Percentiles rank a stretch among this genome's conserved stretches.
These are phyloP conservation scores for Aspergillus awamori DNA, from an alignment of 2,329 filamentous ascomycete genomes.

Conservation along the genomic window DNA sequence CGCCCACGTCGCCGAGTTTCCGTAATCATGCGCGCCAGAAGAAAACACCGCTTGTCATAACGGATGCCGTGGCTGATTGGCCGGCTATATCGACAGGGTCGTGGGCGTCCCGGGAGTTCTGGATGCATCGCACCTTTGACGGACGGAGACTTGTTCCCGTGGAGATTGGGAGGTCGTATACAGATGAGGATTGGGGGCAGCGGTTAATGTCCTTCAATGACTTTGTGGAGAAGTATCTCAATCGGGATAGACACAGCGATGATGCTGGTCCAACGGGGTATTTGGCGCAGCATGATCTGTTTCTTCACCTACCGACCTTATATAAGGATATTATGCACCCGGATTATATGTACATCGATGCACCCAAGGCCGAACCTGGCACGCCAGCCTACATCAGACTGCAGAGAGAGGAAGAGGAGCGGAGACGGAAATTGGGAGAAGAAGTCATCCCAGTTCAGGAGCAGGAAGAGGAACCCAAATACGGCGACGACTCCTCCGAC, in stretches of 20 bases:
- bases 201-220: slow-evolving; percentile 72
- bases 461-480: background rate
- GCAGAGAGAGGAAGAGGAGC: slow-evolving; percentile 24
- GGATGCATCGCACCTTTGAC: slow-evolving; percentile 71
- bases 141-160: slow-evolving; percentile 82
- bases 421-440: background rate
- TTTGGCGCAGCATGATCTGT: slow-evolving; percentile 87
- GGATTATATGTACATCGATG: slow-evolving; percentile 78
- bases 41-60: slow-evolving; percentile 69
- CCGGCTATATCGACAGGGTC: slow-evolving; percentile 69
- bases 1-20: slow-evolving; percentile 62
- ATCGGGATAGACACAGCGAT: slow-evolving; percentile 8
- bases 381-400: slow-evolving; percentile 50
- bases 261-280: slow-evolving; percentile 63
- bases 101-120: slow-evolving; percentile 76
- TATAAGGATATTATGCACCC: slow-evolving; percentile 76
- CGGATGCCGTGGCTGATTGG: slow-evolving; percentile 69
- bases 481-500: slow-evolving; percentile 5
- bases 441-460: background rate
- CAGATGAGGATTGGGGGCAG: slow-evolving; percentile 82
- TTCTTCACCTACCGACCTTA: slow-evolving; percentile 77
- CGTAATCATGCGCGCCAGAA: slow-evolving; percentile 59
- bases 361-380: slow-evolving; percentile 58
- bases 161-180: slow-evolving; percentile 85
- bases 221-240: slow-evolving; percentile 68